Percentiles rank a stretch among this genome's conserved stretches.
Evolutionary conservation across 495 filamentous ascomycete genomes (phyloP).

Genomic region (Neurospora terricola): DNA sequence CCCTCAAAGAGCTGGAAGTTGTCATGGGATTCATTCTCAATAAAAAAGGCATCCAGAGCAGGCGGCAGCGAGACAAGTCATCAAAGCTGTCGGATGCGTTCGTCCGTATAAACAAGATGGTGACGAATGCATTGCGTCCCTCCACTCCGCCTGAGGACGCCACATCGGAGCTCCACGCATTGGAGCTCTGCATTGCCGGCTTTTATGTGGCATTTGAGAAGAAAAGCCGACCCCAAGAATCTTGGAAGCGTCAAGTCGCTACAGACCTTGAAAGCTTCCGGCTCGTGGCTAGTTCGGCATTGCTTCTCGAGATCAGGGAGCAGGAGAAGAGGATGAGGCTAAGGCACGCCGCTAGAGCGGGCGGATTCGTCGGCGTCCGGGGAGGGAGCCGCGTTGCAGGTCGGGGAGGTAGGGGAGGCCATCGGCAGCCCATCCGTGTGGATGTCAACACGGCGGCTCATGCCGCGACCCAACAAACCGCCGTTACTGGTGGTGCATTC

Average conservation of each 20-base stretch:
- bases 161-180: constrained; percentile 5
- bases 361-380: not conserved
- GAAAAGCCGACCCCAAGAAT: not conserved
- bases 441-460: not conserved
- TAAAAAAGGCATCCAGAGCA: constrained; percentile 45
- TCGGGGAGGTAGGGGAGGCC: not conserved
- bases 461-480: not conserved
- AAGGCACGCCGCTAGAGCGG: not conserved
- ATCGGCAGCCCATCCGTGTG: not conserved
- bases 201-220: constrained; percentile 15
- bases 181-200: constrained; percentile 34
- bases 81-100: constrained; percentile 53
- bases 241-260: constrained; percentile 3
- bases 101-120: constrained; percentile 37
- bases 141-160: not conserved
- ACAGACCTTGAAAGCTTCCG: constrained; percentile 28
- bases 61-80: constrained; percentile 53
- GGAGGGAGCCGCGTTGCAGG: not conserved
- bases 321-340: constrained; percentile 1
- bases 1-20: constrained; percentile 63
- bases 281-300: constrained; percentile 28
- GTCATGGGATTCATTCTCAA: constrained; percentile 66
- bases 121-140: constrained; percentile 30
- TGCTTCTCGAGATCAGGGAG: constrained; percentile 24
- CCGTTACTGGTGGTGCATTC: not conserved